Conservation (phyloP, 441 rosid species). For the Lepidium campestre region DNA sequence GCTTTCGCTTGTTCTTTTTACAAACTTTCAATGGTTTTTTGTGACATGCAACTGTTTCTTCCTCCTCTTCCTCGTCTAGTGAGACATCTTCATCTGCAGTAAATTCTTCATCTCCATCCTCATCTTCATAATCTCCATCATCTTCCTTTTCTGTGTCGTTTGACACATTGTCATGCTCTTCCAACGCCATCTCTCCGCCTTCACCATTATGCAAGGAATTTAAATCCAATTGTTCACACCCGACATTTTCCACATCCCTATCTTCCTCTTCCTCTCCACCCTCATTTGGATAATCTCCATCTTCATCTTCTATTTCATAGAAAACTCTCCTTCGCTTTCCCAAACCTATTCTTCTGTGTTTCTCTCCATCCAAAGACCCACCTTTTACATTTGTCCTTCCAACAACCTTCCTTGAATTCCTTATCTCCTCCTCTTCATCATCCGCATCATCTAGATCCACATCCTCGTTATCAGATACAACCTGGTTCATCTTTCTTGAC, state of each 20-base stretch:
- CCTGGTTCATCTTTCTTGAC: constrained; percentile 8
- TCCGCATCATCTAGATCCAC: constrained; percentile 21
- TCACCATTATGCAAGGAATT: constrained; percentile 32
- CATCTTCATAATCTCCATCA: constrained; percentile 35
- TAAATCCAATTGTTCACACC: constrained; percentile 31
- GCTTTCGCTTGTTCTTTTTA: constrained; percentile 30
- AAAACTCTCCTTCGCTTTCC: constrained; percentile 29
- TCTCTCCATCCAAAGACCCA: constrained; percentile 14
- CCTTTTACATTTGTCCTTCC: neutral
- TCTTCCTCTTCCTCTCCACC: constrained; percentile 40
- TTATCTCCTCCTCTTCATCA: constrained; percentile 16
- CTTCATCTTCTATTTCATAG: constrained; percentile 25
- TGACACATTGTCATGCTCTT: constrained; percentile 48
- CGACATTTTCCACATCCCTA: constrained; percentile 31
- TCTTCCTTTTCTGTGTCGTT: constrained; percentile 47
- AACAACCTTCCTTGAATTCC: neutral
- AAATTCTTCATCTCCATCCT: constrained; percentile 68
- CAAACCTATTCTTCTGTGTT: neutral
- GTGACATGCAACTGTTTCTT: constrained; percentile 38
- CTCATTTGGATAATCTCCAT: constrained; percentile 31
- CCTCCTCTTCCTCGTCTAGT: constrained; percentile 79
- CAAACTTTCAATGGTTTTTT: constrained; percentile 35
- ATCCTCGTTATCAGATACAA: constrained; percentile 14
- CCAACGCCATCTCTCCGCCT: constrained; percentile 33
- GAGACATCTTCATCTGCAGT: constrained; percentile 62